Evolutionary conservation across 768 basidiomycete genomes (phyloP), one percentile per base, ranked within the genome.

Genomic region (Naganishia friedmannii): DNA sequence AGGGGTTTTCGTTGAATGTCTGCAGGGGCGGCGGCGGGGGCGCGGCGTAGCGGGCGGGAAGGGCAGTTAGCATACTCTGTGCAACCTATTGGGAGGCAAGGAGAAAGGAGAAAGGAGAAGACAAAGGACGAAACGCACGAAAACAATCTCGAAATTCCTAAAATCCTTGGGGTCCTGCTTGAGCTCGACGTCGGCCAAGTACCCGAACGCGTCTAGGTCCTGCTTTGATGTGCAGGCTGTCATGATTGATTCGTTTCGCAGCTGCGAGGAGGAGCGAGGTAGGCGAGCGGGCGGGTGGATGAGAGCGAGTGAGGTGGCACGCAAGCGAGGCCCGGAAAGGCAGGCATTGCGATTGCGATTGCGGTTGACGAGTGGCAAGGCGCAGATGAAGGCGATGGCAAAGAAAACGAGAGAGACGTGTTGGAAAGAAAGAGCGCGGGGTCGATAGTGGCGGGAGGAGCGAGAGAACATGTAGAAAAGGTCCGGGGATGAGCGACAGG

Each of bases 161-260:
- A 88, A 87, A 80, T 96, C 93, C 53, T 82, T 80, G 51, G 85
- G 75, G 77, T 94, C 88, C 67, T 90, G 87, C 69, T 83, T 85
- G 45, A 95, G 83, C 90, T 92, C 93, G 26, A 96, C 74, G 75
- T 95, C 91, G 77, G 91, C 89, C 70, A 94, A 83, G 79, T 89
- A 91, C 79, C 86, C 88, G 82, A 96, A 81, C 15, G 93, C 93
- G 72, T 87, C 84, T 78, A 89, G 87, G 82, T 96, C 93, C 23
- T 88, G 85, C 55, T 73, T 73, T 0, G 69, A 72, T 26, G 72
- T 68, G 55, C 68, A 69, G 9, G 55, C 55, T 2, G 37, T 53
- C 45, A 45, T 56, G 45, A 68, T 51, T 9, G 54, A 56, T 51
- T 63, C 60, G 39, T 63, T 63, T 29, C 60, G 37, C 26, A 63